phyloP scores from a whole-genome alignment of 2,329 filamentous ascomycete genomes.

The Exophiala sp. region DNA sequence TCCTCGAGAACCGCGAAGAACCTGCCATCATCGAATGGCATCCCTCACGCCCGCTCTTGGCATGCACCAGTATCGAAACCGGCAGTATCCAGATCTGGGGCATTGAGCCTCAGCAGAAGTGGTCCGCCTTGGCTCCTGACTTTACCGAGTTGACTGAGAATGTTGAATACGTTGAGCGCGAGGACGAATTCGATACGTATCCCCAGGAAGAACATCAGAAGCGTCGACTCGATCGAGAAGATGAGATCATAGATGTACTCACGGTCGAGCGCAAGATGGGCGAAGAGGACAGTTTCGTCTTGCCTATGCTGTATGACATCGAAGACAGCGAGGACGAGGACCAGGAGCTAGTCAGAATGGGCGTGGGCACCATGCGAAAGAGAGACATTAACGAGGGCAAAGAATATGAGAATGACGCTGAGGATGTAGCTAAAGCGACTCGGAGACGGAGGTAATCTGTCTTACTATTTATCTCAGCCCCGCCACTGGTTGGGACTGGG shows the following conservation, averaged over 20 bases:
- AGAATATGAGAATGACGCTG: constrained; percentile 58
- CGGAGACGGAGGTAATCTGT: constrained; percentile 16
- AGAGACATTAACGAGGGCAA: constrained; percentile 72
- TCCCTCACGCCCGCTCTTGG: constrained; percentile 73
- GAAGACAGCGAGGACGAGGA: constrained; percentile 95
- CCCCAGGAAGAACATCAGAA: constrained; percentile 81
- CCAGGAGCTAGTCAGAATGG: constrained; percentile 60
- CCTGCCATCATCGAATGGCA: constrained; percentile 97
- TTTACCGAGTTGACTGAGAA: constrained; percentile 98
- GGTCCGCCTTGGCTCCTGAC: constrained; percentile 93
- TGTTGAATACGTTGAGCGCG: constrained; percentile 87
- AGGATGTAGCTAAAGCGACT: constrained; percentile 27
- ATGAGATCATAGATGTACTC: constrained; percentile 87
- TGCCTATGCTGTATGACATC: constrained; percentile 90
- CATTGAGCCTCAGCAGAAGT: constrained; percentile 88
- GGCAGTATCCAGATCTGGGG: constrained; percentile 95
- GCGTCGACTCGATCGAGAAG: constrained; percentile 79
- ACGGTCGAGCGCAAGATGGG: constrained; percentile 63
- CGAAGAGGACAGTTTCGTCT: constrained; percentile 62
- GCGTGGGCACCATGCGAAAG: constrained; percentile 75
- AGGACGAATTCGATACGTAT: constrained; percentile 98
- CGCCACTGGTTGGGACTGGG: too few species aligned
- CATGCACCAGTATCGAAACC: constrained; percentile 85
- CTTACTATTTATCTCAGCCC: too few species aligned
- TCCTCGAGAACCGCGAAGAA: constrained; percentile 94